A percentile compares a stretch with the other conserved stretches of the same genome.
phyloP scores from a whole-genome alignment of 2,329 filamentous ascomycete species.

The Microcyclospora tardicrescens region DNA sequence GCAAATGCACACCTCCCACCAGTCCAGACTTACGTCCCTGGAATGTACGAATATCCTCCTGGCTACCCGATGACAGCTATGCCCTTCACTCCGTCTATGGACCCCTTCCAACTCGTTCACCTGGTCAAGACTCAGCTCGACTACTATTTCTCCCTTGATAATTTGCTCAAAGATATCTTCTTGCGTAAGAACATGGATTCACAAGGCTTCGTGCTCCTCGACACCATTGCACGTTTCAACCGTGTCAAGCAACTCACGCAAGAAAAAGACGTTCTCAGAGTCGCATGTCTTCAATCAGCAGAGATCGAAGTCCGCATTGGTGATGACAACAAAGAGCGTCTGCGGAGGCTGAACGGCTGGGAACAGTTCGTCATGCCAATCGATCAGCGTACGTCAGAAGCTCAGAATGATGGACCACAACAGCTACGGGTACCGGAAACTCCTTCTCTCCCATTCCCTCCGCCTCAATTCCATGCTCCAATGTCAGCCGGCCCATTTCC shows the following conservation, averaged over 20 bases:
- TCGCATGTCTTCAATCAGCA: slow-evolving; percentile 58
- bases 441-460: slow-evolving; percentile 25
- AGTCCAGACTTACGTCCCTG: slow-evolving; percentile 38
- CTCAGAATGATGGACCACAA: slow-evolving; percentile 59
- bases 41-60: slow-evolving; percentile 33
- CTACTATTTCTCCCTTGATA: slow-evolving; percentile 96
- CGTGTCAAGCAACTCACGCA: slow-evolving; percentile 62
- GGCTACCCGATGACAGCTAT: slow-evolving; percentile 30
- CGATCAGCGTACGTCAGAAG: slow-evolving; percentile 57
- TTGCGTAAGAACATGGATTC: slow-evolving; percentile 87
- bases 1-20: slow-evolving; percentile 24
- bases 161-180: slow-evolving; percentile 84
- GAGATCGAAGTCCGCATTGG: slow-evolving; percentile 63
- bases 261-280: slow-evolving; percentile 60
- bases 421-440: slow-evolving; percentile 29
- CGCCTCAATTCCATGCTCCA: slow-evolving; percentile 14
- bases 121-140: slow-evolving; percentile 53
- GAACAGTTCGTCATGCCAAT: slow-evolving; percentile 63
- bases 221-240: slow-evolving; percentile 73
- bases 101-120: slow-evolving; percentile 42
- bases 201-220: slow-evolving; percentile 76
- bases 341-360: slow-evolving; percentile 67
- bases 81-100: slow-evolving; percentile 45
- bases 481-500: slow-evolving; percentile 8
- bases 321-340: slow-evolving; percentile 63